phyloP scores from a whole-genome alignment of 768 basidiomycete species.

The Hydnum rufescens region DNA sequence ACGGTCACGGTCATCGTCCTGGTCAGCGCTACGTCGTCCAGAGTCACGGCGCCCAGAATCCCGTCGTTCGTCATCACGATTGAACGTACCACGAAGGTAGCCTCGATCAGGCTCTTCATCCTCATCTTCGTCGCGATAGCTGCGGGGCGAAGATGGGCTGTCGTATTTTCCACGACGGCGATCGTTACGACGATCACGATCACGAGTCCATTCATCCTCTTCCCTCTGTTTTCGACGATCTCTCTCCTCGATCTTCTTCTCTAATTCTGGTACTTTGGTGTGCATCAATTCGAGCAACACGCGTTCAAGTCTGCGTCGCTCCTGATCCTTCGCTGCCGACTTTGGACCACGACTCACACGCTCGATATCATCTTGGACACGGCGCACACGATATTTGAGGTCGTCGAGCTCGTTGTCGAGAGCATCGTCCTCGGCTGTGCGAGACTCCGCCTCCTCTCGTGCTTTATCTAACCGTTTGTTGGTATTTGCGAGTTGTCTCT shows the following conservation, averaged over 20 bases:
- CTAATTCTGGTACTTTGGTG: conserved; percentile 78
- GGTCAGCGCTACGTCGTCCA: conserved; percentile 20
- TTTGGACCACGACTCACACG: conserved; percentile 62
- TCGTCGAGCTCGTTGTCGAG: conserved; percentile 83
- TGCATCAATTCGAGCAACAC: conserved; percentile 75
- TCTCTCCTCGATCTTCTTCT: conserved; percentile 58
- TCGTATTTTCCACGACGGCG: conserved; percentile 8
- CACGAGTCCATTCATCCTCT: conserved; percentile 54
- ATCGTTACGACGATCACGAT: conserved; percentile 71
- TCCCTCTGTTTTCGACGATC: conserved; percentile 62
- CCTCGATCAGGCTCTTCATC: conserved; percentile 24
- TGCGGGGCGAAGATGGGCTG: conserved; percentile 21
- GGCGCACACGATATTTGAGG: conserved; percentile 61
- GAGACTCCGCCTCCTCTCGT: conserved; percentile 37
- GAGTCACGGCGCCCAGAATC: conserved; percentile 21
- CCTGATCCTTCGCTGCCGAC: conserved; percentile 58
- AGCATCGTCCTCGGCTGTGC: conserved; percentile 67
- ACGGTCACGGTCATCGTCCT: conserved; percentile 22
- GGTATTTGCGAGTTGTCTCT: conserved; percentile 59
- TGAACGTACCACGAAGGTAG: conserved; percentile 8
- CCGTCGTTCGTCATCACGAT: conserved; percentile 23
- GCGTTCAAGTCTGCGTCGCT: conserved; percentile 67
- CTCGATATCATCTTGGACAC: conserved; percentile 83
- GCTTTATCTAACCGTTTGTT: conserved; percentile 61
- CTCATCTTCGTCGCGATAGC: conserved; percentile 22